A percentile compares a stretch with the other conserved stretches of the same genome.
These are phyloP conservation scores for Solanum hybrid DNA, from an alignment of 305 asterid species.

Conservation along the genomic window DNA sequence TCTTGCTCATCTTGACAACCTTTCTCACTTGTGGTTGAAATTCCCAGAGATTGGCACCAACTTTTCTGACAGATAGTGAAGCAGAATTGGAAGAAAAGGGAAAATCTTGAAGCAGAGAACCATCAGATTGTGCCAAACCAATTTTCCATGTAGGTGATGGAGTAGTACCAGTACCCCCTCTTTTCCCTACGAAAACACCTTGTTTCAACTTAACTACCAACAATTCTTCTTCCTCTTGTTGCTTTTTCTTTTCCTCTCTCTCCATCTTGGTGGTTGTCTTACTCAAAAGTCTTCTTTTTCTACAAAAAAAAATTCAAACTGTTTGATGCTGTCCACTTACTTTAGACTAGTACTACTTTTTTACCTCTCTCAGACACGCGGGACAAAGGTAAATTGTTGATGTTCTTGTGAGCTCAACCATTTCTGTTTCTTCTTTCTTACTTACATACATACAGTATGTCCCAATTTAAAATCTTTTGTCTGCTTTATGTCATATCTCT, in stretches of 20 bases:
- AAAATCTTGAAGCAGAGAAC: conserved; percentile 40
- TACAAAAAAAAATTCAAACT: conserved; percentile 8
- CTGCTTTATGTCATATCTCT: neutral
- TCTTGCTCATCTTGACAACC: conserved; percentile 21
- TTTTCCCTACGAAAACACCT: conserved; percentile 55
- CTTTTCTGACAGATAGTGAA: conserved; percentile 59
- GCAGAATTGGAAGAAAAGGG: conserved; percentile 23
- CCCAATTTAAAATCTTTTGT: neutral
- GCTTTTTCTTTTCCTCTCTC: conserved; percentile 15
- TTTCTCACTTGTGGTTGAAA: conserved; percentile 28
- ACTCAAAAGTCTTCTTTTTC: conserved; percentile 7
- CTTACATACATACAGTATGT: neutral
- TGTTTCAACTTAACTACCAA: conserved; percentile 39
- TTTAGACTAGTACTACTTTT: neutral
- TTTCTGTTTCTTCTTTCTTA: neutral
- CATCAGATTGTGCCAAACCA: conserved; percentile 47
- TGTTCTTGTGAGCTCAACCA: neutral
- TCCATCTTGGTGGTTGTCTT: conserved; percentile 8
- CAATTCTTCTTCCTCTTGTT: conserved; percentile 22
- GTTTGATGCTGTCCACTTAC: conserved; percentile 2
- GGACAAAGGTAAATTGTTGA: neutral
- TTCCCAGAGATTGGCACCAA: conserved; percentile 81
- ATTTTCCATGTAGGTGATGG: conserved; percentile 75
- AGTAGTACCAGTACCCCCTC: conserved; percentile 54
- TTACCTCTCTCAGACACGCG: neutral